A percentile compares a stretch with the other conserved stretches of the same genome.
These are phyloP conservation scores for Verticillium alfalfae DNA, from an alignment of 2,329 filamentous ascomycete genomes.

Conservation along the genomic window DNA sequence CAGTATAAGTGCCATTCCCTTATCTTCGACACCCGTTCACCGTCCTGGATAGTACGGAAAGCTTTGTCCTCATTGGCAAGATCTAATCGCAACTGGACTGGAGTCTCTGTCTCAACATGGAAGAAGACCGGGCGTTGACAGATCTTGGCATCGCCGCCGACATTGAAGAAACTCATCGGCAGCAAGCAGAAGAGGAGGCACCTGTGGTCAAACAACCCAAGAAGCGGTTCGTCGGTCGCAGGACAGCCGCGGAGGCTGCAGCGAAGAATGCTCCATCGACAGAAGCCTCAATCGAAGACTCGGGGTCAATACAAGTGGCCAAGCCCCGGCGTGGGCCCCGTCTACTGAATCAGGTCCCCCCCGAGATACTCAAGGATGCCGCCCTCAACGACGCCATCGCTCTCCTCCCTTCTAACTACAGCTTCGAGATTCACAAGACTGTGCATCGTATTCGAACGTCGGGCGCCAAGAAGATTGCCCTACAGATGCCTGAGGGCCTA, in stretches of 20 bases:
- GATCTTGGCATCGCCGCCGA: constrained; percentile 67
- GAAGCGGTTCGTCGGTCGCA: constrained; percentile 85
- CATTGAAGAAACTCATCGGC: constrained; percentile 45
- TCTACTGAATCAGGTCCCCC: constrained; percentile 85
- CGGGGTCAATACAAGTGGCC: constrained; percentile 63
- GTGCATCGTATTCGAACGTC: constrained; percentile 86
- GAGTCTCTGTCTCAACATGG: constrained; percentile 46
- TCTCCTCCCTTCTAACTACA: constrained; percentile 91
- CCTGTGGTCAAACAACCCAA: constrained; percentile 66
- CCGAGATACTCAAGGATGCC: constrained; percentile 77
- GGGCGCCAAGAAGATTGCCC: constrained; percentile 73
- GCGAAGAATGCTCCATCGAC: constrained; percentile 32
- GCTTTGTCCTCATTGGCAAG: too few relatives aligned
- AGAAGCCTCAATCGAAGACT: constrained; percentile 43
- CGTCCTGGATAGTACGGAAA: too few relatives aligned
- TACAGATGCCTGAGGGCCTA: constrained; percentile 97
- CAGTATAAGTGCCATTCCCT: neutral
- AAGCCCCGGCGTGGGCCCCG: constrained; percentile 68
- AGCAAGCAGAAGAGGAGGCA: constrained; percentile 26
- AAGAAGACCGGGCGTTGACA: constrained; percentile 65
- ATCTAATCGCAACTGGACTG: too few relatives aligned
- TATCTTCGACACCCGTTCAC: neutral
- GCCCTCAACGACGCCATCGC: constrained; percentile 83
- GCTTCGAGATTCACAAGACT: constrained; percentile 97
- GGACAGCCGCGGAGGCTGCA: constrained; percentile 61